Percentiles rank a stretch among this genome's conserved stretches.
phyloP scores from a whole-genome alignment of 2,329 filamentous ascomycete genomes.

The Fusarium sp. region DNA sequence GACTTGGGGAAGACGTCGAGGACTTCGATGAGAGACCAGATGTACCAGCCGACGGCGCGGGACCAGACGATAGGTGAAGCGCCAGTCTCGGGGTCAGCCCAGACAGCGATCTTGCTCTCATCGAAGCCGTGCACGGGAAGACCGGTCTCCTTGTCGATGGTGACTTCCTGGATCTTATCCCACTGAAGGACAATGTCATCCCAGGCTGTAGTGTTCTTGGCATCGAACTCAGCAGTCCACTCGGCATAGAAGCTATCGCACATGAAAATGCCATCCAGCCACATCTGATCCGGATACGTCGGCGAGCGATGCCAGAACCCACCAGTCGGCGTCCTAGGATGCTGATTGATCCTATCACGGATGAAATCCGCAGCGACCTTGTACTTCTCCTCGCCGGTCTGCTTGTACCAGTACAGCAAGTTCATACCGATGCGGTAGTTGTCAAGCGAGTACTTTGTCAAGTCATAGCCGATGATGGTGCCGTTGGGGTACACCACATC shows the following conservation, averaged over 20 bases:
- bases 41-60: slow-evolving; percentile 64
- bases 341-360: slow-evolving; percentile 56
- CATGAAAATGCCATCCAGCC: slow-evolving; percentile 66
- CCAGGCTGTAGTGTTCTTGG: slow-evolving; percentile 52
- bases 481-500: slow-evolving; percentile 52
- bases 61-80: slow-evolving; percentile 63
- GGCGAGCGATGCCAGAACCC: slow-evolving; percentile 63
- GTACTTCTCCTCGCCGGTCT: slow-evolving; percentile 58
- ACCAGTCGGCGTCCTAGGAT: slow-evolving; percentile 59
- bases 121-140: slow-evolving; percentile 66
- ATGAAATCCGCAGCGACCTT: slow-evolving; percentile 57
- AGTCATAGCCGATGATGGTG: slow-evolving; percentile 56
- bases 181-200: slow-evolving; percentile 57
- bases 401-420: slow-evolving; percentile 59
- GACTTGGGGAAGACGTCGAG: slow-evolving; percentile 55
- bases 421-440: slow-evolving; percentile 64
- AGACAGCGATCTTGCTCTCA: slow-evolving; percentile 55
- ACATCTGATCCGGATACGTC: slow-evolving; percentile 56
- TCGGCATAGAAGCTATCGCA: slow-evolving; percentile 55
- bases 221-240: slow-evolving; percentile 52
- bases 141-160: slow-evolving; percentile 48
- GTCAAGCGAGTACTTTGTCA: slow-evolving; percentile 59
- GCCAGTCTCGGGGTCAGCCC: slow-evolving; percentile 61
- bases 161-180: slow-evolving; percentile 55
- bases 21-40: slow-evolving; percentile 60